phyloP scores from a whole-genome alignment of 768 basidiomycete genomes.

The Phlebiopsis flavidoalba region DNA sequence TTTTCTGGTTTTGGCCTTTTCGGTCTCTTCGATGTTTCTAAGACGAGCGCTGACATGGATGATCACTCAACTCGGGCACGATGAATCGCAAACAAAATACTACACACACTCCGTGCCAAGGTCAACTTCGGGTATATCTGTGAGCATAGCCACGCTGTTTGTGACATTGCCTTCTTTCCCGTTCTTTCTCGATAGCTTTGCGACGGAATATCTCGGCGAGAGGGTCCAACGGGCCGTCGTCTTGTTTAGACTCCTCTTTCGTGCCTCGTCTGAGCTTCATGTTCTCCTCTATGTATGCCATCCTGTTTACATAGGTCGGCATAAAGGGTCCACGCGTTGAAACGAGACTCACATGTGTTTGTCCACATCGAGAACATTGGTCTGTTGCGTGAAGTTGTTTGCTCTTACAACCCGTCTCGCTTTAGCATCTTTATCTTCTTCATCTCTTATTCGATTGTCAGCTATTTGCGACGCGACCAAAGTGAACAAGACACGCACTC shows the following conservation, averaged over 20 bases:
- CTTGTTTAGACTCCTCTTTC: slow-evolving; percentile 41
- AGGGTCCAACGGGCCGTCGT: slow-evolving; percentile 53
- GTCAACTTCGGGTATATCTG: slow-evolving; percentile 97
- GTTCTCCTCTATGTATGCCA: slow-evolving; percentile 97
- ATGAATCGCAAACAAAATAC: neutral
- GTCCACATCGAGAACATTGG: slow-evolving; percentile 92
- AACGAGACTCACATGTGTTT: slow-evolving; percentile 76
- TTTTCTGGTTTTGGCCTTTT: slow-evolving; percentile 96
- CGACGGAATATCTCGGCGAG: slow-evolving; percentile 75
- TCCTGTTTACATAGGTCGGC: slow-evolving; percentile 46
- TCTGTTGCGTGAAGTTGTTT: slow-evolving; percentile 97
- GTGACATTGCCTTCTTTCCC: slow-evolving; percentile 92
- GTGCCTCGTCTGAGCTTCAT: slow-evolving; percentile 66
- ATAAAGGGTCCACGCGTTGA: neutral
- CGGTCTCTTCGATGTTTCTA: slow-evolving; percentile 96
- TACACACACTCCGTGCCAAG: slow-evolving; percentile 94
- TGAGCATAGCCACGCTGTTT: slow-evolving; percentile 91
- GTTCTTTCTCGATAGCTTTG: slow-evolving; percentile 47
- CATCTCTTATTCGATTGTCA: slow-evolving; percentile 36
- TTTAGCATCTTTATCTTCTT: slow-evolving; percentile 62
- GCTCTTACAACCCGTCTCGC: slow-evolving; percentile 70
- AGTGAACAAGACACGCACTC: slow-evolving; percentile 40
- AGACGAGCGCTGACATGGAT: slow-evolving; percentile 64
- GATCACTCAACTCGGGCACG: neutral
- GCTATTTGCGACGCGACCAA: neutral